Evolutionary conservation across 2,329 filamentous ascomycete species (phyloP).

Genomic region (Blastomyces silverae): DNA sequence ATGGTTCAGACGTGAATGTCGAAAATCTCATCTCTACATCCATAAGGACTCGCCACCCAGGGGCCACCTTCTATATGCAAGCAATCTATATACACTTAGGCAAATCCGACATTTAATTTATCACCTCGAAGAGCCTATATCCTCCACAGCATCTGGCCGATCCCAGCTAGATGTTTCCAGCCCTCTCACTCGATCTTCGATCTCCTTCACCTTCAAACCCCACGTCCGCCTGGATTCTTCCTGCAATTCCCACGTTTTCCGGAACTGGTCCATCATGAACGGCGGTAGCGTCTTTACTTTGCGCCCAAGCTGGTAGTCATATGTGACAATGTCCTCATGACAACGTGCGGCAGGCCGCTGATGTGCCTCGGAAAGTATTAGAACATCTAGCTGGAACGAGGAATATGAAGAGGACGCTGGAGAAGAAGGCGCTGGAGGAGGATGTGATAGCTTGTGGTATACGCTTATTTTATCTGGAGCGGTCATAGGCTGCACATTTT

Average conservation of each 20-base stretch:
- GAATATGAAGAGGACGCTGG: conserved; percentile 27
- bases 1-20: background rate
- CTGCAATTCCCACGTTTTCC: conserved; percentile 55
- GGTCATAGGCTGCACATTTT: conserved; percentile 59
- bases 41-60: background rate
- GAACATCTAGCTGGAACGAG: conserved; percentile 46
- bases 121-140: conserved; percentile 47
- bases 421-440: conserved; percentile 30
- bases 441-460: conserved; percentile 61
- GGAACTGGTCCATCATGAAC: conserved; percentile 58
- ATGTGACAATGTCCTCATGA: conserved; percentile 70
- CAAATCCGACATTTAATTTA: background rate
- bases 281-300: conserved; percentile 51
- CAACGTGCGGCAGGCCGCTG: conserved; percentile 66
- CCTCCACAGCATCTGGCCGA: conserved; percentile 62
- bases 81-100: background rate
- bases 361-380: conserved; percentile 68
- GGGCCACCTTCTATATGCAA: background rate
- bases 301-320: conserved; percentile 59
- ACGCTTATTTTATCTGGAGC: conserved; percentile 78
- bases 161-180: conserved; percentile 73
- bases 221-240: conserved; percentile 52
- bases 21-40: background rate
- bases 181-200: conserved; percentile 53
- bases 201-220: conserved; percentile 47